Conservation (phyloP, 2,329 filamentous ascomycete species). For the Atkinsonella texensis region DNA sequence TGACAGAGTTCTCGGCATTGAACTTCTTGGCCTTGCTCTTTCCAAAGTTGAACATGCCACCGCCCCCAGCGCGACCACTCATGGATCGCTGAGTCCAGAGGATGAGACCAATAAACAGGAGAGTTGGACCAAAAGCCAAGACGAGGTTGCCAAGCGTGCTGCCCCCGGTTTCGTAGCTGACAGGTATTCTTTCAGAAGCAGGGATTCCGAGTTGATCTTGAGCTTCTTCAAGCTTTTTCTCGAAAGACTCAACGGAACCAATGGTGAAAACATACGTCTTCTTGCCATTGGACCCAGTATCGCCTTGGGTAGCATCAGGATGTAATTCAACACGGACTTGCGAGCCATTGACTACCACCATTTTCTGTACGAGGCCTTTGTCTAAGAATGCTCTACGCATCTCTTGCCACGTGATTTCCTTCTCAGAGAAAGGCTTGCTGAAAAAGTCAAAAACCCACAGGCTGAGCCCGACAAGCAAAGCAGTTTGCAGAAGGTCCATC, state of each 20-base stretch:
- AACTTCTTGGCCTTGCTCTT: conserved; percentile 95
- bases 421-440: conserved; percentile 31
- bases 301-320: conserved; percentile 50
- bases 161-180: conserved; percentile 73
- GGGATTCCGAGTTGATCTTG: conserved; percentile 83
- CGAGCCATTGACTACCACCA: conserved; percentile 62
- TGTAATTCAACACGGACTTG: conserved; percentile 72
- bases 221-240: conserved; percentile 75
- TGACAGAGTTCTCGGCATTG: conserved; percentile 92
- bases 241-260: conserved; percentile 86
- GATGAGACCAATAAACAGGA: conserved; percentile 74
- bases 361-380: conserved; percentile 89
- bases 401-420: conserved; percentile 96
- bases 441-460: conserved; percentile 31
- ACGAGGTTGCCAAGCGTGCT: conserved; percentile 63
- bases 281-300: conserved; percentile 16
- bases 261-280: conserved; percentile 79
- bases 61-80: conserved; percentile 49
- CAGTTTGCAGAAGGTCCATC: conserved; percentile 23
- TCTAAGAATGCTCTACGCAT: conserved; percentile 87
- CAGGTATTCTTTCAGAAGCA: conserved; percentile 76
- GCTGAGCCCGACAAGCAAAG: conserved; percentile 40
- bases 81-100: conserved; percentile 70
- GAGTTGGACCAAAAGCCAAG: conserved; percentile 69
- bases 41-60: conserved; percentile 89